A percentile compares a stretch with the other conserved stretches of the same genome.
Evolutionary conservation across 2,329 filamentous ascomycete genomes (phyloP).

Genomic region (Cercospora zeina): DNA sequence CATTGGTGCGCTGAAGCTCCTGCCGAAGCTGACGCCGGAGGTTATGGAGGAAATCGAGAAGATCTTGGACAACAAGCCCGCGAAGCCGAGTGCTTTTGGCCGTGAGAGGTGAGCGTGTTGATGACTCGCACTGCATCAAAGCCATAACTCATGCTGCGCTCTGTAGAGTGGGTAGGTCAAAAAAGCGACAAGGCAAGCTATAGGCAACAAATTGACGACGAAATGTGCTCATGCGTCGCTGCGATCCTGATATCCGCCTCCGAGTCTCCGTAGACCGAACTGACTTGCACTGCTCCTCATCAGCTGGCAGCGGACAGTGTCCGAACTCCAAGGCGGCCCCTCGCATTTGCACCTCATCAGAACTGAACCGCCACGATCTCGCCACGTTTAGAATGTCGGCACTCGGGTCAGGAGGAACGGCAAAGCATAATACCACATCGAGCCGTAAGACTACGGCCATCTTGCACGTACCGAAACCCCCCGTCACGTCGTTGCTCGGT

Average conservation of each 20-base stretch:
- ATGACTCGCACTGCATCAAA: neutral
- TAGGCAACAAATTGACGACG: slow-evolving; percentile 4
- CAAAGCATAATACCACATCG: neutral
- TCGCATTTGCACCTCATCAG: neutral
- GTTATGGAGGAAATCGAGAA: slow-evolving; percentile 49
- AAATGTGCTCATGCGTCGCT: neutral
- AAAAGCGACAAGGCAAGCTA: slow-evolving; percentile 10
- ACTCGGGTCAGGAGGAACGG: neutral
- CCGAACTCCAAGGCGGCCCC: neutral
- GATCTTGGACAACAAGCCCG: slow-evolving; percentile 46
- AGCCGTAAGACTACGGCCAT: neutral
- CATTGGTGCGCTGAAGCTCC: slow-evolving; percentile 48
- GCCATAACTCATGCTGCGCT: neutral
- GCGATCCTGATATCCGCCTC: neutral
- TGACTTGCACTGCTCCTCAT: neutral
- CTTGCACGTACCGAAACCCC: neutral
- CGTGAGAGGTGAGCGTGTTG: slow-evolving; percentile 39
- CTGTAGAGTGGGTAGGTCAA: neutral
- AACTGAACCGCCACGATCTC: neutral
- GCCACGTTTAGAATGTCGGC: neutral
- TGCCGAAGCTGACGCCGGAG: slow-evolving; percentile 44
- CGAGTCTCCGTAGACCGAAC: neutral
- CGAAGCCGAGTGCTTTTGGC: slow-evolving; percentile 36
- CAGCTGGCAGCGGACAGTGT: neutral
- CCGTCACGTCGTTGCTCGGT: neutral